Evolutionary conservation across 225 moss, liverwort and hornwort genomes (phyloP), one percentile per base, ranked within the genome.

Genomic region (Pleurozium schreberi): DNA sequence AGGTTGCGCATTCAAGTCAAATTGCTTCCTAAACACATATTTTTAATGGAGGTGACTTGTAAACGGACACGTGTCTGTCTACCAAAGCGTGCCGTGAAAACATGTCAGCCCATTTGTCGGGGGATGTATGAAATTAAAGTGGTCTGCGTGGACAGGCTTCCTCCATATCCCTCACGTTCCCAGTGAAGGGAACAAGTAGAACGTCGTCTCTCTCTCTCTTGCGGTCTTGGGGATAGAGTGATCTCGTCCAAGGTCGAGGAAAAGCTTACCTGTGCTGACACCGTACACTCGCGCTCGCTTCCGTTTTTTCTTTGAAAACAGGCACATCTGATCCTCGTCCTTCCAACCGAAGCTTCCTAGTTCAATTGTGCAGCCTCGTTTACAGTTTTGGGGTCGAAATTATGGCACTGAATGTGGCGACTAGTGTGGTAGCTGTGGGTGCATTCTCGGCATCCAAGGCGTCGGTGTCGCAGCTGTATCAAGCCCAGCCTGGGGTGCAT

Each of bases 381-480:
- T 70, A 10, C 66, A 19, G 50, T 62, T 34, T 53, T 17, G 52
- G 50, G 30, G 26, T 10, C 22, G 43, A 38, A 12, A 16, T 30
- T 4, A 94, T 94, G 94, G 94, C 93, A 60, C 33, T 93, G 91
- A 90, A 88, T 71, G 91, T 75, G 33, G 84, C 87, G 57, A 82
- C 89, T 36, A 86, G 85, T 75, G 85, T 86, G 71, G 90, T 87
- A 30, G 30, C 92, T 31, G 74, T 91, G 86, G 90, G 91, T 74
- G 89, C 93, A 36, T 88, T 90, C 80, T 90, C 94, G 75, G 91
- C 88, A 21, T 89, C 90, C 28, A 71, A 90, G 85, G 84, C 78
- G 57, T 90, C 93, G 43, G 88, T 64, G 16, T 83, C 91, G 21
- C 91, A 86, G 69, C 49, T 94, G 60, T 83, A 69, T 67, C 90